Evolutionary conservation across 352 stramenopile genomes (phyloP).

Genomic region (Blastocystis sp.): DNA sequence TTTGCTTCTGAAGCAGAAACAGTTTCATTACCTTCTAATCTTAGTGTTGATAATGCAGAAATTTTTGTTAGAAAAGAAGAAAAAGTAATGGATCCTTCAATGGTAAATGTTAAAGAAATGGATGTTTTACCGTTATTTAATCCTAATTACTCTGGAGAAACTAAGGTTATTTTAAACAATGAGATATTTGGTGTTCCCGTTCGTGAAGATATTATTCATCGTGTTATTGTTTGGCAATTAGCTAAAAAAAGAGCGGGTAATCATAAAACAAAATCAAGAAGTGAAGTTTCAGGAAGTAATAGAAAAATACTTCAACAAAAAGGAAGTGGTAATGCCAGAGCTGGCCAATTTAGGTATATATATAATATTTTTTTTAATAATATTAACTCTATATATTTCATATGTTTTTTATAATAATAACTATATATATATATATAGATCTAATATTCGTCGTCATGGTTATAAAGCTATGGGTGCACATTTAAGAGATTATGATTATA

Average conservation of each 20-base stretch:
- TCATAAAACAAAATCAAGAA: slow-evolving; percentile 51
- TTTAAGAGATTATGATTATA: slow-evolving; percentile 54
- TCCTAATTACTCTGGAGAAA: no score
- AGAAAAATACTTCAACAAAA: slow-evolving; percentile 60
- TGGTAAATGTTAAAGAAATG: no score
- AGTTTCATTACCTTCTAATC: no score
- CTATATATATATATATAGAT: slow-evolving; percentile 59
- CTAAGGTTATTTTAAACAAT: slow-evolving; percentile 39
- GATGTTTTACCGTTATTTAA: no score
- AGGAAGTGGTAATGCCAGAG: slow-evolving; percentile 50
- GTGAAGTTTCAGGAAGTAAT: slow-evolving; percentile 51
- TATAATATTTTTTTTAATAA: background rate
- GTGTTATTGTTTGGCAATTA: slow-evolving; percentile 52
- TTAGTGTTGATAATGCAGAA: no score
- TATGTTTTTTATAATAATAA: slow-evolving; percentile 20
- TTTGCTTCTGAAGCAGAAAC: no score
- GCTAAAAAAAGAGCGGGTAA: slow-evolving; percentile 48
- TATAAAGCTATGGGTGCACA: slow-evolving; percentile 55
- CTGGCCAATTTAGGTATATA: slow-evolving; percentile 49
- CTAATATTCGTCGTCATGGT: no score
- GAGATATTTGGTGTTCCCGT: slow-evolving; percentile 51
- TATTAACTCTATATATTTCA: slow-evolving; percentile 52
- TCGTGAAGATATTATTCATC: slow-evolving; percentile 54
- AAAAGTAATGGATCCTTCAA: no score
- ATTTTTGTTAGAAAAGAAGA: no score